Base-by-base conservation (phyloP, 1,284 basidiomycete species). In the Rhodotorula sp. region DNA sequence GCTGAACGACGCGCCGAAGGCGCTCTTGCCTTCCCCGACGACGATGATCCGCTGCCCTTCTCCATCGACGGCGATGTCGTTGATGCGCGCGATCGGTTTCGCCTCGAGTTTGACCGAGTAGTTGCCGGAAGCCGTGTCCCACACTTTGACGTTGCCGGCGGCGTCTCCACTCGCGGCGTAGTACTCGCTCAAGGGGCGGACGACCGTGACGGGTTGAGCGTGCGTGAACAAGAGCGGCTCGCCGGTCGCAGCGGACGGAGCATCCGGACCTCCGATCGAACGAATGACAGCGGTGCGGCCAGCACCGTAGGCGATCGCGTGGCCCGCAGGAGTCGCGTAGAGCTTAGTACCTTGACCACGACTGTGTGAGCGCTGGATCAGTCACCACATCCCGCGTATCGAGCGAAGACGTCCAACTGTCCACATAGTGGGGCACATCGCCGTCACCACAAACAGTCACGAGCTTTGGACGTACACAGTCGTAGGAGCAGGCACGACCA, bases 1-100 rank as follows among this genome's bases (percentile, higher is more conserved):
- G 76, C 93, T 91, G 81, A 93, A 87, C 83, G 91, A 88, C 72
- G 90, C 88, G 17, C 90, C 93, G 77, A 91, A 94, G 77, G 91
- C 92, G 75, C 46, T 24, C 2, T 62, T 44, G 54, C 95, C 95
- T 72, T 97, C 93, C 60, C 96, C 96, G n/a, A 94, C 95, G 24
- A 90, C 93, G 62, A 98, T 90, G 75, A 99, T 90, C 22, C 96
- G 87, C 81, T 98, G 96, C 78, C 91, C 92, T 80, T 99, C 96
- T 6, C 90, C 91, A 79, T 99, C 96, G 94, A 95, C 98, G 29
- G 89, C 89, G 8, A 99, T 85, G 81, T 99, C 96, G 77, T 94
- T 95, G 77, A 99, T 87, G 67, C 85, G 86, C 2, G 88, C 87
- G 56, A 99, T 83, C 15, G 90, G 90, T 78, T 87, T 90, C 78